A percentile compares a stretch with the other conserved stretches of the same genome.
Conservation (phyloP, 2,329 filamentous ascomycete genomes). For the Sporothrix pseudoabietina region DNA sequence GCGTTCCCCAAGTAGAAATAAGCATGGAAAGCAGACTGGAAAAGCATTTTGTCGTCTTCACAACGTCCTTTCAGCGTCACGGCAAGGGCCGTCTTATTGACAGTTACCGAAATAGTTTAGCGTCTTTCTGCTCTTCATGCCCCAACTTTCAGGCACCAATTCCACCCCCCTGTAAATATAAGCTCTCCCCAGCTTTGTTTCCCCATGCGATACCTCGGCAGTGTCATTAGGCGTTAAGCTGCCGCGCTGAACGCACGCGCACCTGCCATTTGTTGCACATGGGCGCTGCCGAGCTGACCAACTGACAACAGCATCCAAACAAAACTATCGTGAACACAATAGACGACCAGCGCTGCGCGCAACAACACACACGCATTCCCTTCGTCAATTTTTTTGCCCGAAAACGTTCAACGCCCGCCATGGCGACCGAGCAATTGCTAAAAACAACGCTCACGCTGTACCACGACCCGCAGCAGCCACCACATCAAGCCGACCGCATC, state of each 20-base stretch:
- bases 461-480: conserved; percentile 45
- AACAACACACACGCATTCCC: background rate
- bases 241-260: background rate
- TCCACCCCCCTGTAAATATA: too few relatives aligned
- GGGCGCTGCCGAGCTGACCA: conserved; percentile 2
- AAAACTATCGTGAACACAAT: background rate
- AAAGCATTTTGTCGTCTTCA: background rate
- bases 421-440: conserved; percentile 69
- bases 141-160: background rate
- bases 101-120: background rate
- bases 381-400: background rate
- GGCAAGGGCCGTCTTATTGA: background rate
- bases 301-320: background rate
- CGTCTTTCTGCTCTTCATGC: background rate
- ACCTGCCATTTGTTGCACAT: background rate
- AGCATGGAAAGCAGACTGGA: too few relatives aligned
- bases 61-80: background rate
- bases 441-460: conserved; percentile 65
- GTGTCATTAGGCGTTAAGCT: conserved; percentile 20
- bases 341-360: background rate
- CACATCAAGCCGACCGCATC: conserved; percentile 55
- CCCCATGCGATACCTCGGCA: conserved; percentile 24
- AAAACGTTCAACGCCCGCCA: conserved; percentile 39
- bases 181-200: conserved; percentile 15
- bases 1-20: background rate